Evolutionary conservation across 2,329 filamentous ascomycete genomes (phyloP).

Genomic region (Cladosporium austrohemisphaericum): DNA sequence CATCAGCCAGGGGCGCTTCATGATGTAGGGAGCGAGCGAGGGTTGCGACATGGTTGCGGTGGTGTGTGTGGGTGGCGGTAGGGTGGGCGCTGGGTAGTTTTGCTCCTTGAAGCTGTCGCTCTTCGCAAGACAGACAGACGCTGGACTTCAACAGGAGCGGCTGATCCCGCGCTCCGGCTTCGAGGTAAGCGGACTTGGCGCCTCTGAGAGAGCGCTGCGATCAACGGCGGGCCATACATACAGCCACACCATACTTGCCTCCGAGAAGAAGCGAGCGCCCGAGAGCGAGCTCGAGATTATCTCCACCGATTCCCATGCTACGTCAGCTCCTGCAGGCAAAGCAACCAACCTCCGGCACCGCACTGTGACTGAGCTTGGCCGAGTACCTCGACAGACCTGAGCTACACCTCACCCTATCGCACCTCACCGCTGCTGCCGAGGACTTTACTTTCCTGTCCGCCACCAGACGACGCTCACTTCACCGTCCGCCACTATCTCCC

Average conservation of each 20-base stretch:
- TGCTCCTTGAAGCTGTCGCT: conserved; percentile 14
- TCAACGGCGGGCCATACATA: background rate
- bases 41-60: conserved; percentile 62
- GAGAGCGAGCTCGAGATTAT: conserved; percentile 3
- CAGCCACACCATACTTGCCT: background rate
- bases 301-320: too few relatives aligned
- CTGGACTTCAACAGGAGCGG: background rate
- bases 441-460: conserved; percentile 2
- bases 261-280: background rate
- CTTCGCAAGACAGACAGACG: conserved; percentile 11
- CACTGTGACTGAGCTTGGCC: background rate
- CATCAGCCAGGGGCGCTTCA: conserved; percentile 81
- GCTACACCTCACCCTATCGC: conserved; percentile 8
- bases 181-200: conserved; percentile 9
- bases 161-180: background rate
- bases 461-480: background rate
- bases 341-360: too few relatives aligned
- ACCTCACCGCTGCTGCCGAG: conserved; percentile 1
- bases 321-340: too few relatives aligned
- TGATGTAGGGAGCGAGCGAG: conserved; percentile 70
- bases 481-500: background rate
- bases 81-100: conserved; percentile 15
- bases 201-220: background rate
- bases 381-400: background rate
- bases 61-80: conserved; percentile 21